Base-by-base conservation (phyloP, 1,139 yeast genomes). In the Geotrichum histeridarum region DNA sequence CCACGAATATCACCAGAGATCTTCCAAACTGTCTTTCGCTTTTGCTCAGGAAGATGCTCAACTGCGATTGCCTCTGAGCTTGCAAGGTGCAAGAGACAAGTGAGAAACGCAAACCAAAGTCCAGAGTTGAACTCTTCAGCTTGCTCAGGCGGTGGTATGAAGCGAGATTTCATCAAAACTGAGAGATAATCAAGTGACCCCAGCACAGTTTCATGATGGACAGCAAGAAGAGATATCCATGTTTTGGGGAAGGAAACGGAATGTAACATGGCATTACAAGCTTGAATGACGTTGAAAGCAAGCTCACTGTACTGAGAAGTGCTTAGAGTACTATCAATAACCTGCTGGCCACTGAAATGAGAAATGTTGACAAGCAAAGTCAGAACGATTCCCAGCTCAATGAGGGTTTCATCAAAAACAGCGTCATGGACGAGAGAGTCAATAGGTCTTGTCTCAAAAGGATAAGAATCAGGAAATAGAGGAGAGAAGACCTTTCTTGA, bases 361-460 rank as follows among this genome's bases (percentile, higher is more conserved):
- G 69, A 66, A 42, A 68, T 60, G 37, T 65, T 67, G 31, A 66
- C 67, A 30, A 68, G 58, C 51, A 68, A 54, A 7, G 84, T 76
- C 49, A 67, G 61, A 8, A 66, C 67, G 56, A 66, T 64, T 14
- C 85, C 76, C 53, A 87, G 66, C 66, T 89, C 97, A 51, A 86
- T 74, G 57, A 89, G 71, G 2, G 86, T 74, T 66, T 89, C 97
- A 43, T 84, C 89, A 59, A 86, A 74, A 1, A 77, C 75, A 61
- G 83, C 87, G 60, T 84, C 87, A 60, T 81, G 81, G 18, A 87
- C 87, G 51, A 83, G 76, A 0, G 95, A 84, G 65, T 88, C 96
- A 62, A 86, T 78, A 1, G 93, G 82, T 43, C 77, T 67, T 45
- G 82, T 83, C 53, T 72, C 72, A 65, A 85, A 84, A 15, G 96